These are phyloP conservation scores for Trichophyton verrucosum DNA, from an alignment of 2,329 filamentous ascomycete species.

Conservation along the genomic window DNA sequence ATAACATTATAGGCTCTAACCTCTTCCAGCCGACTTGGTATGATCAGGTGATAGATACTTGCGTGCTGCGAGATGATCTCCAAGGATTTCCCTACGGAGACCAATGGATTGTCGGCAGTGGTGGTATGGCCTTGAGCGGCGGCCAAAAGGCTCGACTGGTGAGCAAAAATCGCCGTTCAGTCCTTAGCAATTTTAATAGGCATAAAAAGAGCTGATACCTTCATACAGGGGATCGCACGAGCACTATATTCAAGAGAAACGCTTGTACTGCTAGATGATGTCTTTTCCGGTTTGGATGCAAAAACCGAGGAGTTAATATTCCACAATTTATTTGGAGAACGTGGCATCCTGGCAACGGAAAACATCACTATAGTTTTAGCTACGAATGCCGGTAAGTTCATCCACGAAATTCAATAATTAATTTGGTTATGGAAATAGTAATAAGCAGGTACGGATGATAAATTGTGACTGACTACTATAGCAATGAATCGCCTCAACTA, in stretches of 20 bases:
- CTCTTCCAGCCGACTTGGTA: constrained; percentile 13
- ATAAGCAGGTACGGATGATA: no score
- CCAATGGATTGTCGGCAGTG: constrained; percentile 15
- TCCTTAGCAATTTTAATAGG: not conserved
- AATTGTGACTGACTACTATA: constrained; percentile 18
- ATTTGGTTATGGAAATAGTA: no score
- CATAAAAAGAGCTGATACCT: not conserved
- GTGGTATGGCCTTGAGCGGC: constrained; percentile 6
- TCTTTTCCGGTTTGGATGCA: constrained; percentile 36
- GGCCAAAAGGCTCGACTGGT: not conserved
- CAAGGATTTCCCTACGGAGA: constrained; percentile 15
- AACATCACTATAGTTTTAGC: not conserved
- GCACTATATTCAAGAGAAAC: constrained; percentile 34
- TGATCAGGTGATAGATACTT: constrained; percentile 16
- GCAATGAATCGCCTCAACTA: constrained; percentile 28
- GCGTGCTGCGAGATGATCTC: constrained; percentile 16
- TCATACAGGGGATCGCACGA: constrained; percentile 27
- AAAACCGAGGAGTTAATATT: constrained; percentile 35
- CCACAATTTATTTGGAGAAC: constrained; percentile 28
- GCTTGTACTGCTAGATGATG: constrained; percentile 38
- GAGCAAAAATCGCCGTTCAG: not conserved
- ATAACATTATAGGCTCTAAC: not conserved
- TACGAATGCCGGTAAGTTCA: not conserved
- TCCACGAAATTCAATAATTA: no score
- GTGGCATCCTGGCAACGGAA: constrained; percentile 18